Evolutionary conservation across 1,284 basidiomycete genomes (phyloP).

Genomic region (Ganoderma boninense): DNA sequence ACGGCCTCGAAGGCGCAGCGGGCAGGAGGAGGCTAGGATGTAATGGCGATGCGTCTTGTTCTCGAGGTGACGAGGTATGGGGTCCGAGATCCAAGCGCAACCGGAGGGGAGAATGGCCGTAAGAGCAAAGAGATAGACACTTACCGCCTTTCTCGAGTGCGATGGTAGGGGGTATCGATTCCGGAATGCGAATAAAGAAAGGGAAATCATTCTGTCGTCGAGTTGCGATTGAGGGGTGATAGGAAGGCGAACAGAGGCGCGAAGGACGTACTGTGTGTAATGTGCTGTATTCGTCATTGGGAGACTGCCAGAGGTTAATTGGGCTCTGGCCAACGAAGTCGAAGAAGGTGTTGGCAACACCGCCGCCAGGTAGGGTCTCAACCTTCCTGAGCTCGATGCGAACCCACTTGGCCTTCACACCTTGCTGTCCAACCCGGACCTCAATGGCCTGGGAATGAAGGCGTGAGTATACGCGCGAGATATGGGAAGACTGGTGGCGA

Average conservation of each 20-base stretch:
- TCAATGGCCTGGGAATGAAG: constrained; percentile 72
- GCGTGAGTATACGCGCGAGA: not conserved
- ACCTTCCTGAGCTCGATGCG: constrained; percentile 88
- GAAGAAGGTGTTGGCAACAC: constrained; percentile 71
- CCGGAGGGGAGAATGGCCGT: constrained; percentile 2
- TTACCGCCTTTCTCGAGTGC: constrained; percentile 75
- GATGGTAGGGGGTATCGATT: constrained; percentile 84
- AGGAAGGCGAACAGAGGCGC: not conserved
- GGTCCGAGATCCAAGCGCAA: not conserved
- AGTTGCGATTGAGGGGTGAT: constrained; percentile 7
- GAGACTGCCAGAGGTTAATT: constrained; percentile 72
- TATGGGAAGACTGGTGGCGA: constrained; percentile 29
- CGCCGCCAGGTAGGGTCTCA: constrained; percentile 80
- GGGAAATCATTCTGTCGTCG: constrained; percentile 70
- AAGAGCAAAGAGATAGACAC: constrained; percentile 27
- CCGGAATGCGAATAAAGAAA: constrained; percentile 87
- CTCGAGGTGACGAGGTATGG: not conserved
- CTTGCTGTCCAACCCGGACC: constrained; percentile 73
- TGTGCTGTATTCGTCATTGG: constrained; percentile 72
- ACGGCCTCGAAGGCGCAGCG: not conserved
- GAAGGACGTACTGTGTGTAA: constrained; percentile 66
- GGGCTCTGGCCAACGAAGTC: constrained; percentile 79
- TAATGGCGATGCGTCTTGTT: too few species aligned
- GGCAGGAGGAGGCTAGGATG: not conserved
- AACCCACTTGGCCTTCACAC: constrained; percentile 91